A percentile compares a stretch with the other conserved stretches of the same genome.
phyloP scores from a whole-genome alignment of 202 grass and related monocot species.

The Cymbopogon flexuosus region DNA sequence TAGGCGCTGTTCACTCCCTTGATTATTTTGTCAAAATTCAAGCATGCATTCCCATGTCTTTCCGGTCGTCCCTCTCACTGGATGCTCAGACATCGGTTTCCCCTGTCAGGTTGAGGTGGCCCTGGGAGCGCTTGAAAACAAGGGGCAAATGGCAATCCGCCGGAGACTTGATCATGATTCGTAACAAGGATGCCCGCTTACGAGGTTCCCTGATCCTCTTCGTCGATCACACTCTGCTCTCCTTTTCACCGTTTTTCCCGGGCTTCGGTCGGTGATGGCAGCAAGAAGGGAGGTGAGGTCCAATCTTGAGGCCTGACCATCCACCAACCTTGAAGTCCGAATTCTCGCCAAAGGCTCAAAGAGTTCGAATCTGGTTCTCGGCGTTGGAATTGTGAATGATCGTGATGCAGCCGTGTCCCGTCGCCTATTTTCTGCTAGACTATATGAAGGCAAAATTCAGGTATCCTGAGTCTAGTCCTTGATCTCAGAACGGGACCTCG shows the following conservation, averaged over 20 bases:
- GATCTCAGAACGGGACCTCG: background rate
- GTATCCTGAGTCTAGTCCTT: background rate
- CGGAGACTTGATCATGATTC: background rate
- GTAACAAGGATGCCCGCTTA: background rate
- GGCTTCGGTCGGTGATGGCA: background rate
- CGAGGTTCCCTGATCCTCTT: too few relatives aligned
- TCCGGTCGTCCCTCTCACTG: background rate
- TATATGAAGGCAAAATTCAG: background rate
- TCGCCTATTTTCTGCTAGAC: background rate
- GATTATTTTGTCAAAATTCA: background rate
- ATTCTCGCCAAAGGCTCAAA: background rate
- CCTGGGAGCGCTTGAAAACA: background rate
- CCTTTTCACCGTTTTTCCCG: constrained; percentile 1
- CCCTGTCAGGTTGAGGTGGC: background rate
- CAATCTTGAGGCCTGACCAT: constrained; percentile 10
- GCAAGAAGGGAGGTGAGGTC: background rate
- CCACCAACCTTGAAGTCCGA: background rate
- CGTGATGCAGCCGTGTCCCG: too few relatives aligned
- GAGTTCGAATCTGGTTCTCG: background rate
- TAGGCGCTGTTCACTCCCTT: background rate
- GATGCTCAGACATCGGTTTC: constrained; percentile 3
- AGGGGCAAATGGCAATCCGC: background rate
- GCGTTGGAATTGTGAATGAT: background rate
- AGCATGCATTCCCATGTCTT: background rate
- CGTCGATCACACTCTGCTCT: too few relatives aligned